Base-by-base conservation (phyloP, 73 alveolate species). In the Paramecium octaurelia region DNA sequence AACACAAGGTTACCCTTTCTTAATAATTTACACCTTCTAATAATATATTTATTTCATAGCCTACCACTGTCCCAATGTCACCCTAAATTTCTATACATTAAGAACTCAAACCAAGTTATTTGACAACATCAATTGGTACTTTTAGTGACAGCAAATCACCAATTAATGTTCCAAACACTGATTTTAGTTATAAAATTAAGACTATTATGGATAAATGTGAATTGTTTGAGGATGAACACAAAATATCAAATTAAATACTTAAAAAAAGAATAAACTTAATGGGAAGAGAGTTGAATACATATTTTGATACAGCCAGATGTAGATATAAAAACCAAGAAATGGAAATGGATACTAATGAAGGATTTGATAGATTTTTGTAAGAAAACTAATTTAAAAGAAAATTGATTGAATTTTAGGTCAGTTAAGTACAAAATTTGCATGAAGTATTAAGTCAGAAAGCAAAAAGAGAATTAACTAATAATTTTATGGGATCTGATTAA, bases 121-220 rank as follows among this genome's bases (percentile, higher is more conserved):
- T 64, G 84, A 64, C 84, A 64, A 64, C 84, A 3, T 64, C 84
- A 1, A 31, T 31, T 5, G 84, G 84, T 31, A 54, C 69, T 18
- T 54, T 54, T 54, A 64, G 31, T 64, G 84, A 64, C 12, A 64
- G 84, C 27, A 64, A 27, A 18, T 54, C 21, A 5, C 69, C 69
- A 54, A 54, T 54, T 18, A 54, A 54, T 48, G 8, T 16, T 48
- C 21, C 18, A 48, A 48, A 59, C 12, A 34, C 31, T 64, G 46
- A 64, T 27, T 64, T 64, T 27, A 64, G 84, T 64, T 64, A 10
- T 0, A 64, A 64, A 64, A 31, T 64, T 11, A 64, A 64, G 84
- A 64, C 84, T 23, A 64, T 64, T 12, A 64, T 64, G 84, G 84
- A 64, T 64, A 64, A 64, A 64, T 64, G 84, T 24, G 84, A 64